Evolutionary conservation across 2,329 filamentous ascomycete species (phyloP), one percentile per base, ranked within the genome.

Genomic region (Xylogone sp.): DNA sequence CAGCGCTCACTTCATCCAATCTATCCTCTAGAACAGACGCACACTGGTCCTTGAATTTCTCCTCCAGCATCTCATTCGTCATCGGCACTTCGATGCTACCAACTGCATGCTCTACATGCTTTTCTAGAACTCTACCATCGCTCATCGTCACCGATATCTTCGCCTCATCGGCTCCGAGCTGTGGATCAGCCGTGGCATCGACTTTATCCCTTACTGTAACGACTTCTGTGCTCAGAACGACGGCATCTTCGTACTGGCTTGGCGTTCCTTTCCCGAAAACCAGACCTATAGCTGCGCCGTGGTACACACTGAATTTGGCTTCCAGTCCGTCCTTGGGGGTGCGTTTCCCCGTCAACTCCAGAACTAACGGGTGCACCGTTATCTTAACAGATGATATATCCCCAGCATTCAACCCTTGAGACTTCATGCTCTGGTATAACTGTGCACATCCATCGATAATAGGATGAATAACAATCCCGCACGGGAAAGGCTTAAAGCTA

Each of bases 401-500:
- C 8, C 64, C 44, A 0, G 66, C 42, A 13, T 60, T 46, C 3
- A 69, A 57, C 0, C 65, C 67, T 39, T 67, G 56, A 10, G 56
- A 46, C 12, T 60, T 45, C 42, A 72, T 61, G 46, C 77, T 63
- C 1, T 65, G 58, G 56, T 74, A 70, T 13, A 80, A 57, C 56
- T 76, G 73, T 13, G 74, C 72, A 53, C 73, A 75, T 2, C 65
- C 76, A 59, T 82, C 77, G 51, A 82, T 81, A 3, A 73, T 68
- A 1, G 78, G 77, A 60, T 82, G 78, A 55, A 79, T 76, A 0
- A 81, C 76, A 53, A 81, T 80, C 1, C 77, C 78, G 60, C 78
- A 81, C 0, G 78, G 77, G 53, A 76, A 82, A 0, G 77, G 78
- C 59, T 82, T 81, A 65, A 81, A 81, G 1, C 75, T 72, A 54